Base-by-base conservation (phyloP, 208 protist genomes). In the Trypanosoma vivax region DNA sequence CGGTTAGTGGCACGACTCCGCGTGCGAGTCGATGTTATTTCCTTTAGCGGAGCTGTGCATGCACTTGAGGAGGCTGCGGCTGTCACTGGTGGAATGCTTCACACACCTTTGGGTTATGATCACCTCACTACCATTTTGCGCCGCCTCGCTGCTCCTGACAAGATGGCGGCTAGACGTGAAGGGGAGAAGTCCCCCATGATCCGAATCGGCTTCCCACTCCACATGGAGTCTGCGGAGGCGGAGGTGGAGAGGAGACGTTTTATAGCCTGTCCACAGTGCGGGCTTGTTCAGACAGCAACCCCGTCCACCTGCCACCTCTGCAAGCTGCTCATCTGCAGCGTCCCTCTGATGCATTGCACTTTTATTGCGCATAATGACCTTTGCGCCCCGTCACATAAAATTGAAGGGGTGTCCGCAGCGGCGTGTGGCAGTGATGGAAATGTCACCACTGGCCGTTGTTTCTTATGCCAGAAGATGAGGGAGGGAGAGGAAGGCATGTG, bases 71-170 rank as follows among this genome's bases (percentile, higher is more conserved):
- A 77, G 50, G 70, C 57, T 35, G 73, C 85, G 14, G 25, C 46
- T 10, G 13, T 56, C 37, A 90, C 79, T 6, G 76, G 79, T 34
- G 85, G 85, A 27, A 27, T 30, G 29, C 57, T 90, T 50, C 57
- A 81, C 53, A 88, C 79, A 35, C 85, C 85, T 5, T 65, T 88
- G 47, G 83, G 74, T 58, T 92, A 82, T 55, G 79, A 81, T n/a
- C 85, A 92, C 56, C 41, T 89, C 1, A 67, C 69, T 39, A 51
- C 59, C 3, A 80, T 92, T 16, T 14, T 92, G 21, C 60, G 52
- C 16, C 40, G 60, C 28, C 61, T 90, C 37, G 71, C 75, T 1
- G 34, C 42, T 21, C 59, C 59, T 67, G 19, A 46, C 10, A 55
- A 69, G 43, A 40, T 7, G 0, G 38, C 11, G 41, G 27, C 35